phyloP scores from a whole-genome alignment of 306 rosid genomes.

The Canavalia gladiata region DNA sequence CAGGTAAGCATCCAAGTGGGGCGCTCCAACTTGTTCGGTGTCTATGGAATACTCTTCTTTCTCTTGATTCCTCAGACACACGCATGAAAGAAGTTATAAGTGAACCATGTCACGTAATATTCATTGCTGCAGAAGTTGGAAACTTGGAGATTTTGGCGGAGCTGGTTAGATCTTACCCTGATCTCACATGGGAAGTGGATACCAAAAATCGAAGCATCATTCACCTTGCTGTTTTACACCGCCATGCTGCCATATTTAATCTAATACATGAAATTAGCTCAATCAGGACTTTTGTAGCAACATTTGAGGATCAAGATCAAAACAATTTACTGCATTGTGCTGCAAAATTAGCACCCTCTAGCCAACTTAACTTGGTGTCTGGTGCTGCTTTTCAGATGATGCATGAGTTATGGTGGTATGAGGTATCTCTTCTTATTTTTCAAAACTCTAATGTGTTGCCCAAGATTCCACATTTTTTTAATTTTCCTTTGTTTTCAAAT shows the following conservation, averaged over 20 bases:
- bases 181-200: conserved; percentile 28
- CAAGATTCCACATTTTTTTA: background rate
- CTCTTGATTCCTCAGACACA: background rate
- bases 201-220: conserved; percentile 14
- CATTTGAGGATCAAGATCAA: conserved; percentile 3
- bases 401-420: conserved; percentile 32
- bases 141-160: conserved; percentile 24
- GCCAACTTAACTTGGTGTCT: conserved; percentile 22
- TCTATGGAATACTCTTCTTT: background rate
- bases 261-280: conserved; percentile 20
- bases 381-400: conserved; percentile 48
- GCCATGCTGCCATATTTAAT: conserved; percentile 42
- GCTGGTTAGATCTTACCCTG: conserved; percentile 30
- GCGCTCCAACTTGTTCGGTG: background rate
- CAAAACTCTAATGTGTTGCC: background rate
- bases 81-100: background rate
- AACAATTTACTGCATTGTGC: conserved; percentile 45
- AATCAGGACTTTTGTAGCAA: background rate
- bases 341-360: conserved; percentile 43
- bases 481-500: background rate
- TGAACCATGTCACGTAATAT: conserved; percentile 9
- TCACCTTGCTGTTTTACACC: conserved; percentile 40
- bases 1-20: conserved; percentile 11
- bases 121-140: conserved; percentile 34
- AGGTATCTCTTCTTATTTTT: conserved; percentile 9